Conservation (phyloP, 1,139 yeast genomes). For the Debaryomyces nepalensis region DNA sequence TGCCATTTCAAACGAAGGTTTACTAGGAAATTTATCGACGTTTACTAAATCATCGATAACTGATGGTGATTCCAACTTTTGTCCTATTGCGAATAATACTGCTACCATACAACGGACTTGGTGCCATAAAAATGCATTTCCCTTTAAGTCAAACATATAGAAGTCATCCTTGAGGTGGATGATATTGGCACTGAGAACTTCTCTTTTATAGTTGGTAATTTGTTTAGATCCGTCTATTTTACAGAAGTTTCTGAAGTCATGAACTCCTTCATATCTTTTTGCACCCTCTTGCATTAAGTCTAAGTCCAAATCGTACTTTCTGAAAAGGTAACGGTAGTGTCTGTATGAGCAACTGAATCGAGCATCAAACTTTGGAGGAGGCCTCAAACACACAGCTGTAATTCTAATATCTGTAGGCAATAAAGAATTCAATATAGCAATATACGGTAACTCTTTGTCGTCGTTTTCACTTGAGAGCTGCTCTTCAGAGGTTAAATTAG, state of each 20-base stretch:
- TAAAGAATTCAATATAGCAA: slow-evolving; percentile 72
- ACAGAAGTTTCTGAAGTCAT: slow-evolving; percentile 94
- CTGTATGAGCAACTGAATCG: slow-evolving; percentile 84
- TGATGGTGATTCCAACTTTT: slow-evolving; percentile 64
- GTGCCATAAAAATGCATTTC: slow-evolving; percentile 96
- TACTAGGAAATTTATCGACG: slow-evolving; percentile 58
- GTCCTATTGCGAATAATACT: slow-evolving; percentile 78
- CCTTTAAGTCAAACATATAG: slow-evolving; percentile 77
- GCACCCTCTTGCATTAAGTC: slow-evolving; percentile 77
- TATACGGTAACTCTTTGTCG: slow-evolving; percentile 71
- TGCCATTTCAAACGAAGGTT: slow-evolving; percentile 90
- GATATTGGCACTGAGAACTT: slow-evolving; percentile 58
- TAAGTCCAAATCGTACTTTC: slow-evolving; percentile 57
- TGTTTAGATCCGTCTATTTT: slow-evolving; percentile 94
- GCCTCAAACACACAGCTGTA: slow-evolving; percentile 82
- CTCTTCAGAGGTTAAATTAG: slow-evolving; percentile 59
- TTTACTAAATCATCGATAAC: slow-evolving; percentile 65
- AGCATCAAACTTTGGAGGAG: slow-evolving; percentile 86
- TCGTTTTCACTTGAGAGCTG: slow-evolving; percentile 64
- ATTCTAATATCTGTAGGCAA: slow-evolving; percentile 82
- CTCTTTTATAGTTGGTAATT: slow-evolving; percentile 72
- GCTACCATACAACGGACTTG: slow-evolving; percentile 98
- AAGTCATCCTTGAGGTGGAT: slow-evolving; percentile 46
- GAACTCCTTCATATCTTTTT: slow-evolving; percentile 63
- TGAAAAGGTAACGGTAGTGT: slow-evolving; percentile 84